Evolutionary conservation across 139 green algal genomes (phyloP).

Genomic region (Coelastrella sp.): DNA sequence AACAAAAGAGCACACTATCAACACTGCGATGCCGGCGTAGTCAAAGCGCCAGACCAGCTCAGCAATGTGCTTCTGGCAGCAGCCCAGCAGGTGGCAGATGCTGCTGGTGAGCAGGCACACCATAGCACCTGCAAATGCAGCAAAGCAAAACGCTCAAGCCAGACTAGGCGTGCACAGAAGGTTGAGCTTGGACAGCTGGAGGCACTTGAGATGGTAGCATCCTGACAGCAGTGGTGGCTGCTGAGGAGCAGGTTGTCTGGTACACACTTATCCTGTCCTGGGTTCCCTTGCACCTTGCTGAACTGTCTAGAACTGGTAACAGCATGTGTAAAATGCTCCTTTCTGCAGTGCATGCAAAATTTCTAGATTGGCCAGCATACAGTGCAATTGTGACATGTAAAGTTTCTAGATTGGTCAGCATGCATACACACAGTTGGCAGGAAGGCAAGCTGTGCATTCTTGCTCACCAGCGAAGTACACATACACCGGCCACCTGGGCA

Average conservation of each 20-base stretch:
- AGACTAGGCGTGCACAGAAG: conserved; percentile 58
- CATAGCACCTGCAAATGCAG: conserved; percentile 85
- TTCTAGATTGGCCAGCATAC: too few species aligned
- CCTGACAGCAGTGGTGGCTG: neutral
- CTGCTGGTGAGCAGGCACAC: conserved; percentile 87
- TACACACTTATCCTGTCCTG: neutral
- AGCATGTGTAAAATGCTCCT: too few species aligned
- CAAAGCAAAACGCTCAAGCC: conserved; percentile 66
- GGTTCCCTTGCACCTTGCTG: neutral
- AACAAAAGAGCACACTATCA: conserved; percentile 97
- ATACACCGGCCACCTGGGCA: conserved; percentile 59
- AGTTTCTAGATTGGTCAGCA: too few species aligned
- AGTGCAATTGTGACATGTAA: too few species aligned
- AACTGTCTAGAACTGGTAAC: too few species aligned
- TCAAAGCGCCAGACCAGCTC: conserved; percentile 90
- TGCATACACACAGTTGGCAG: too few species aligned
- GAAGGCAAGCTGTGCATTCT: neutral
- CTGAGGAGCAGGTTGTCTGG: neutral
- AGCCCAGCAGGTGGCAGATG: conserved; percentile 92
- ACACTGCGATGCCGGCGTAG: conserved; percentile 93
- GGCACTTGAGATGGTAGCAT: neutral
- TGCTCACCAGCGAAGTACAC: conserved; percentile 22
- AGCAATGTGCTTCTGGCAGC: conserved; percentile 78
- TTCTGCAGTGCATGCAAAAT: too few species aligned
- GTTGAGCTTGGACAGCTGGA: conserved; percentile 73